phyloP scores from a whole-genome alignment of 305 asterid species.

The Ajuga reptans region DNA sequence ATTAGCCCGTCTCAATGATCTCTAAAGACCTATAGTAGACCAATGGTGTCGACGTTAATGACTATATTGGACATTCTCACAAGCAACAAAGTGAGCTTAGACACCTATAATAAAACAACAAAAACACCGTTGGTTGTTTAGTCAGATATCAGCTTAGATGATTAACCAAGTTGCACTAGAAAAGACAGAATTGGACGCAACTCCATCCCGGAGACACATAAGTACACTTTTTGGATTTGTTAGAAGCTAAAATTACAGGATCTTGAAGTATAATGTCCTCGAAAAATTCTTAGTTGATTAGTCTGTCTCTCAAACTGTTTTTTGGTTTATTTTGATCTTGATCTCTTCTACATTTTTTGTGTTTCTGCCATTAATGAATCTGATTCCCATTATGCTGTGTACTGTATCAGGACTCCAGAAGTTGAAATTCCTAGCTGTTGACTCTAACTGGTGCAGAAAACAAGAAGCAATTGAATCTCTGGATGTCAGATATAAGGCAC shows the following conservation, averaged over 20 bases:
- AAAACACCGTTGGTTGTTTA: not conserved
- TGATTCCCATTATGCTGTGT: slow-evolving; percentile 13
- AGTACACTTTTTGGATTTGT: not conserved
- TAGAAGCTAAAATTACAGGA: not conserved
- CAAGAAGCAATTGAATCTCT: slow-evolving; percentile 66
- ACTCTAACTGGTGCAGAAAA: slow-evolving; percentile 56
- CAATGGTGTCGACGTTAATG: not conserved
- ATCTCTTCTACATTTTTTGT: slow-evolving; percentile 2
- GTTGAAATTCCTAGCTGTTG: slow-evolving; percentile 52
- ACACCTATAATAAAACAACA: not conserved
- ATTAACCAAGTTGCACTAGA: slow-evolving; percentile 2
- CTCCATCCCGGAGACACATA: not conserved
- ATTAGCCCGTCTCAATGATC: not conserved
- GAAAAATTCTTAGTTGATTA: not conserved
- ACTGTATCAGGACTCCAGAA: slow-evolving; percentile 44
- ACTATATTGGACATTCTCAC: too few relatives aligned
- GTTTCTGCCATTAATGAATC: slow-evolving; percentile 18
- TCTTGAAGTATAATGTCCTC: slow-evolving; percentile 17
- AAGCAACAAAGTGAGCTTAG: not conserved
- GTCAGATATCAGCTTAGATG: not conserved
- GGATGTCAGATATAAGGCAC: slow-evolving; percentile 62
- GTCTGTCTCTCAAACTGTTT: slow-evolving; percentile 3
- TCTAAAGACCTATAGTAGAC: not conserved
- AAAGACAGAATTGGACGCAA: not conserved
- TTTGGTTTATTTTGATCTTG: not conserved